Evolutionary conservation across 1,284 basidiomycete genomes (phyloP), one percentile per base, ranked within the genome.

Genomic region (Rhodotorula sp.): DNA sequence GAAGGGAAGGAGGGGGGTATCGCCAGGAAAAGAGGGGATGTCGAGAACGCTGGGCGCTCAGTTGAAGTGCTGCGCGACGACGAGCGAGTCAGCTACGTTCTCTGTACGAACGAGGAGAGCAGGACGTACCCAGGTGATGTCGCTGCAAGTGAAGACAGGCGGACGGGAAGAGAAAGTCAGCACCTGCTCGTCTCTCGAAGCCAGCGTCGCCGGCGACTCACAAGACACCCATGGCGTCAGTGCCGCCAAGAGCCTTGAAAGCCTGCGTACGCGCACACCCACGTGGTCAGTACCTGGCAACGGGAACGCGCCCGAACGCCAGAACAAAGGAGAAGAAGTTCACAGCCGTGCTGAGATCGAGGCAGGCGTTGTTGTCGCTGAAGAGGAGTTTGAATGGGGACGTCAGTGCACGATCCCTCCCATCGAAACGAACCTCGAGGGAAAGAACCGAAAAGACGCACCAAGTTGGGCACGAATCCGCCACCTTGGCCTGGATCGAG

Each of bases 401-500:
- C n/a, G 44, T 47, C 26, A 47, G 56, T 15, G 18, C 34, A 34
- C 34, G 34, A n/a, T n/a, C n/a, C n/a, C n/a, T 34, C 31, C 5
- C n/a, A 28, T 30, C 26, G 28, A 26, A 11, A 8, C 4, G 6
- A 11, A 2, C 30, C n/a, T 11, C 8, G 31, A 54, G 18, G 20
- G 31, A 55, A 24, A 37, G 34, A n/a, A 0, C 22, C 31, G 34
- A 13, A 56, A 16, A 53, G 20, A 53, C 40, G 7, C 40, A 44
- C 40, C 92, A 94, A 44, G 40, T 44, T 13, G 40, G 40, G 40
- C 40, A 44, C 46, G 84, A 87, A 76, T 94, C 92, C n/a, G 84
- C 87, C 70, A 94, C 83, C 37, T 81, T 84, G 68, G 87, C 91
- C 5, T 80, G 83, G 68, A 89, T 85, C 26, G 78, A 80, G 79